These are phyloP conservation scores for Scorias spongiosa DNA, from an alignment of 2,329 filamentous ascomycete species.

Conservation along the genomic window DNA sequence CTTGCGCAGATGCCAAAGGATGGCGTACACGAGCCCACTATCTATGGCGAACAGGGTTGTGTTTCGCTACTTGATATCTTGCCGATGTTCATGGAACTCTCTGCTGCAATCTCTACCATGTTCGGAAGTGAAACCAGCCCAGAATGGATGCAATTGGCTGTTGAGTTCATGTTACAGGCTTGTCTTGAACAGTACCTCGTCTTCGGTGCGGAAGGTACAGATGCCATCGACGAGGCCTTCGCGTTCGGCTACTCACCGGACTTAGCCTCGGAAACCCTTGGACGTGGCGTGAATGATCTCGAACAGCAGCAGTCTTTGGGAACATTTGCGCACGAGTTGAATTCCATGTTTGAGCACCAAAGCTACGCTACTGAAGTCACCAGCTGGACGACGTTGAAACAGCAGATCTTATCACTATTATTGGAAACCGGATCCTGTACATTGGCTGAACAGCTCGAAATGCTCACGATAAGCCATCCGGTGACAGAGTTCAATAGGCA, in stretches of 20 bases:
- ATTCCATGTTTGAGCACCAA: constrained; percentile 21
- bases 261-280: neutral
- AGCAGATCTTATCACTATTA: constrained; percentile 18
- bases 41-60: constrained; percentile 20
- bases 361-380: constrained; percentile 17
- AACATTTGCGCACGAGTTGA: constrained; percentile 10
- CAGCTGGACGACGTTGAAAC: constrained; percentile 23
- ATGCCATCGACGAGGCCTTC: constrained; percentile 29
- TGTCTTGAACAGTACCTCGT: constrained; percentile 33
- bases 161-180: constrained; percentile 35
- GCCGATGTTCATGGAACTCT: constrained; percentile 34
- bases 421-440: constrained; percentile 4
- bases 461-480: constrained; percentile 15
- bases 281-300: constrained; percentile 10
- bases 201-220: constrained; percentile 21
- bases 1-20: constrained; percentile 10
- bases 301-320: constrained; percentile 12
- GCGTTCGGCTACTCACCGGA: constrained; percentile 24
- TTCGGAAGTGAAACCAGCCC: constrained; percentile 21
- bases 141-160: constrained; percentile 31
- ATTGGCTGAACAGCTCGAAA: constrained; percentile 17
- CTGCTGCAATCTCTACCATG: constrained; percentile 21
- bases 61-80: constrained; percentile 28
- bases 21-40: constrained; percentile 9
- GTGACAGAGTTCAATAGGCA: constrained; percentile 24